Evolutionary conservation across 345 rosid species (phyloP).

Genomic region (Eutrema japonicum): DNA sequence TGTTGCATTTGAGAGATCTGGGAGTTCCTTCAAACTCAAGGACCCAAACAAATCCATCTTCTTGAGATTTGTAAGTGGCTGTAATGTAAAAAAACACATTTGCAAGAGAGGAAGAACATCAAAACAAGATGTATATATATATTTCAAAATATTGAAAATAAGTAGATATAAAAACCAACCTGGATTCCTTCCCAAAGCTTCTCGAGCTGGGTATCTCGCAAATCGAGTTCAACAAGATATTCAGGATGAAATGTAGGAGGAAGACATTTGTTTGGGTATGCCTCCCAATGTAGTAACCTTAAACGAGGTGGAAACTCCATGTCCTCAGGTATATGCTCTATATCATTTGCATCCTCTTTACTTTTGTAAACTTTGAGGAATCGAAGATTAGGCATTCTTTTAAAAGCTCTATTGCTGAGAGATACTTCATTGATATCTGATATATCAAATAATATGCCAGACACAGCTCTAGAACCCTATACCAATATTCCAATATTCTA

Average conservation of each 20-base stretch:
- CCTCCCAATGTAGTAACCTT: constrained; percentile 31
- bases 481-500: background rate
- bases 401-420: background rate
- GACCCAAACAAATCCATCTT: background rate
- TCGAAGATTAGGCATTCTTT: constrained; percentile 36
- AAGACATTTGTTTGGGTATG: constrained; percentile 34
- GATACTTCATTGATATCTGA: background rate
- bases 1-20: constrained; percentile 2
- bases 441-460: constrained; percentile 33
- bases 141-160: background rate
- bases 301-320: constrained; percentile 16
- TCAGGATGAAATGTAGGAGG: constrained; percentile 8
- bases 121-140: background rate
- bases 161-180: constrained; percentile 18
- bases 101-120: background rate
- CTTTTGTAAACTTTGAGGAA: constrained; percentile 24
- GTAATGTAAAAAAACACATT: background rate
- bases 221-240: constrained; percentile 26
- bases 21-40: background rate
- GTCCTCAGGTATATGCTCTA: background rate
- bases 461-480: constrained; percentile 26
- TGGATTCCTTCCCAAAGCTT: constrained; percentile 38
- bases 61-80: constrained; percentile 13
- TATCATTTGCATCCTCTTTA: background rate
- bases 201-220: background rate